phyloP scores from a whole-genome alignment of 257 asterid genomes.

The Lithospermum erythrorhizon region DNA sequence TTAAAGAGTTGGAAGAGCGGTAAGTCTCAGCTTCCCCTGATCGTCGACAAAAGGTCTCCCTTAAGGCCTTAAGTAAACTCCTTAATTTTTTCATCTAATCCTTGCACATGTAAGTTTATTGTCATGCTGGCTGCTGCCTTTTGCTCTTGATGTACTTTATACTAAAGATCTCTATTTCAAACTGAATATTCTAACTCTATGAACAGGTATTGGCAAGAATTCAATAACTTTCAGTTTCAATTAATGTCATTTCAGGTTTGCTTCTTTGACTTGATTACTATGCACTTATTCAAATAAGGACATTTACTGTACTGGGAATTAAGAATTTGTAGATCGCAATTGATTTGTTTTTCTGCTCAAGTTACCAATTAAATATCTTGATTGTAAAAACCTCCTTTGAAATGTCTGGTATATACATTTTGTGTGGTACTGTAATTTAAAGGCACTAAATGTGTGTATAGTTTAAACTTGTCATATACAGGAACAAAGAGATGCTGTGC shows the following conservation, averaged over 20 bases:
- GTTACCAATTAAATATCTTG: not conserved
- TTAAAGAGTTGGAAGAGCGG: slow-evolving; percentile 96
- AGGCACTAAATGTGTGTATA: not conserved
- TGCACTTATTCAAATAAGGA: not conserved
- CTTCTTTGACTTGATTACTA: slow-evolving; percentile 5
- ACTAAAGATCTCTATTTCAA: not conserved
- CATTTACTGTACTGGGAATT: not conserved
- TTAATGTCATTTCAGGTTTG: slow-evolving; percentile 86
- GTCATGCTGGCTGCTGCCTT: not conserved
- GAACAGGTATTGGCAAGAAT: slow-evolving; percentile 89
- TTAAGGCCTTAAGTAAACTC: not conserved
- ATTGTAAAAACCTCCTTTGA: not conserved
- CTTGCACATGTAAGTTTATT: not conserved
- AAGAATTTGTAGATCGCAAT: not conserved
- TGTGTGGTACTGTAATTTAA: no score
- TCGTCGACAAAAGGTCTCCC: not conserved
- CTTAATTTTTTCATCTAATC: not conserved
- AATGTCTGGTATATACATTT: not conserved
- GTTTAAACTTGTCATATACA: slow-evolving; percentile 18
- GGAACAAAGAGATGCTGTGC: slow-evolving; percentile 92
- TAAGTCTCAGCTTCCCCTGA: slow-evolving; percentile 20
- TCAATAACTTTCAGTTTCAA: slow-evolving; percentile 85
- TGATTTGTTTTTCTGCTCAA: not conserved
- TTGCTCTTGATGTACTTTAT: not conserved
- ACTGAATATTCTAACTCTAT: not conserved